These are phyloP conservation scores for Colletotrichum sp. DNA, from an alignment of 2,329 filamentous ascomycete genomes.

Conservation along the genomic window DNA sequence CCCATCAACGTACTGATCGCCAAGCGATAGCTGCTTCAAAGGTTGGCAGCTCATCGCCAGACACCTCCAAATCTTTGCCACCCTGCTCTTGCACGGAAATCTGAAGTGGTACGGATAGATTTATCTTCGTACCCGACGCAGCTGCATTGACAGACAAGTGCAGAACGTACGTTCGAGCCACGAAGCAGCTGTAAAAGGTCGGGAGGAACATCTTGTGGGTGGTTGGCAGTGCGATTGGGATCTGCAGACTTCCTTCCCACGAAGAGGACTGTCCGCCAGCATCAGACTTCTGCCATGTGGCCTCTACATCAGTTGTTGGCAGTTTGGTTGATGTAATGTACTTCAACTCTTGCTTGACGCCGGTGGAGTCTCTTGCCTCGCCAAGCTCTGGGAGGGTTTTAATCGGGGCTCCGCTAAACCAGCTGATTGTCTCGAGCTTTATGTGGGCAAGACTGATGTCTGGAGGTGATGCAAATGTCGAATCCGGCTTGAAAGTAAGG, in stretches of 20 bases:
- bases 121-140: slow-evolving; percentile 42
- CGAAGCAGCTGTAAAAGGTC: slow-evolving; percentile 62
- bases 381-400: slow-evolving; percentile 54
- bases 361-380: slow-evolving; percentile 41
- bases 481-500: slow-evolving; percentile 50
- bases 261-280: slow-evolving; percentile 27
- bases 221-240: slow-evolving; percentile 53
- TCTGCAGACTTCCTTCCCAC: slow-evolving; percentile 30
- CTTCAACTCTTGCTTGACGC: slow-evolving; percentile 35
- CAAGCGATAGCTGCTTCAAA: slow-evolving; percentile 7
- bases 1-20: neutral
- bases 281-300: slow-evolving; percentile 47
- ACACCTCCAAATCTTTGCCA: slow-evolving; percentile 25
- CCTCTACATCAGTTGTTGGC: slow-evolving; percentile 34
- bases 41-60: neutral
- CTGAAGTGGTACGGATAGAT: slow-evolving; percentile 55
- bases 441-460: slow-evolving; percentile 50
- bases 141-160: slow-evolving; percentile 45
- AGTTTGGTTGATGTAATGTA: slow-evolving; percentile 52
- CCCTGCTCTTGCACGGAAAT: slow-evolving; percentile 44
- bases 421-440: slow-evolving; percentile 57
- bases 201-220: slow-evolving; percentile 56
- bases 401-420: slow-evolving; percentile 52
- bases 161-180: slow-evolving; percentile 57
- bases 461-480: slow-evolving; percentile 46